Base-by-base conservation (phyloP, 2,329 filamentous ascomycete species). In the Claviceps pusilla region DNA sequence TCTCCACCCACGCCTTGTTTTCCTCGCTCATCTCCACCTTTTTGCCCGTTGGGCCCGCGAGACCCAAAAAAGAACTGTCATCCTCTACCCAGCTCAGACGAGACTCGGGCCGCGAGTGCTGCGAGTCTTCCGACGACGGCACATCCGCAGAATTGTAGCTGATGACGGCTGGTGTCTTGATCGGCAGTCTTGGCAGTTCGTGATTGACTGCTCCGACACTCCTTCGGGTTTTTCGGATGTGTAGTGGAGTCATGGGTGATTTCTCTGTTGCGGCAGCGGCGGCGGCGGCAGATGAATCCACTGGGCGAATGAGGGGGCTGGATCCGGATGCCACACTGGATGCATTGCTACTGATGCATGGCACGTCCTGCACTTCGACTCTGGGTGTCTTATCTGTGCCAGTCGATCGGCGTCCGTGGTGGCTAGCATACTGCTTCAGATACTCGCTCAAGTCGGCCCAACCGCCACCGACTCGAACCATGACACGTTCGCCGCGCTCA, bases 401-500 rank as follows among this genome's bases (percentile, higher is more conserved):
- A 56, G 71, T 67, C 52, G 78, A 78, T 46, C 80, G 82, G n/a
- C 87, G 83, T 47, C 87, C 87, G 66, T 98, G 93, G 65, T 98
- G 93, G 56, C 83, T 82, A 7, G 89, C 90, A 63, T 96, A 98
- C 67, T 95, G 89, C 61, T 89, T 86, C 46, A 98, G 76, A 64
- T 96, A 98, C 68, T 97, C 93, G 42, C 87, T 91, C 24, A 98
- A 74, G 68, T 98, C 93, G 14, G 90, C 89, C 93, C 93, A 98
- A n/a, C 93, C 93, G 56, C 93, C 93, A 12, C 93, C 93, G 12
- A 98, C 91, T 41, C 93, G 86, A 7, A 98, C 93, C 93, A 98
- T 97, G 57, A 97, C 89, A 52, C 93, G 83, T 68, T 97, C 89
- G 16, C 87, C 88, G 55, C 82, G 78, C 66, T 95, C 89, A 51